Evolutionary conservation across 495 filamentous ascomycete species (phyloP), one percentile per base, ranked within the genome.

Genomic region (Neurospora sp.): DNA sequence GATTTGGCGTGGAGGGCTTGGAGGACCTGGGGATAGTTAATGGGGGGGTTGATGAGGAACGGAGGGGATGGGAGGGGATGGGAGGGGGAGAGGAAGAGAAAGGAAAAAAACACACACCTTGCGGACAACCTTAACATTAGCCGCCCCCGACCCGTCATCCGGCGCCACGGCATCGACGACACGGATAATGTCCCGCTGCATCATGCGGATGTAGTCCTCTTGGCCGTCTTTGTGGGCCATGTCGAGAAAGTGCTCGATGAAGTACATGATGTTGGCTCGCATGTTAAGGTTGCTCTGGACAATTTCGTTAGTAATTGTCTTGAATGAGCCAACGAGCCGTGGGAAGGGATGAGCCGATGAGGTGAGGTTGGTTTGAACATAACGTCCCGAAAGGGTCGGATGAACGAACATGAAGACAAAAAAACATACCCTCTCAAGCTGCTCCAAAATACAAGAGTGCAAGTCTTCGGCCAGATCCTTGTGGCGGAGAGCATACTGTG

Each of bases 231-330:
- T 89, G 20, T 88, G 85, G 17, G 93, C 91, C 85, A 93, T 88
- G 77, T 98, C 95, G 82, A 95, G 93, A 71, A 99, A 90, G 74
- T 94, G 91, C 79, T 98, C 95, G 78, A 98, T 90, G 84, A 99
- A 98, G 83, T 96, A 98, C 92, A 99, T 95, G 81, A 99, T 97
- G 78, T 99, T 99, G 40, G 97, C 96, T 61, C 95, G 86, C 68
- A 90, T 97, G 83, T 99, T 99, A 91, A 98, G 96, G 74, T 90
- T 93, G 76, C 92, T 96, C 88, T 95, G 53, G 27, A 31, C 27
- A 31, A 0, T 31, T 31, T 31, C 27, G 27, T 31, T 31, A 31
- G 27, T 31, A 31, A 31, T 31, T 31, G 27, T 3, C 27, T 3
- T 31, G 27, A 31, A 31, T 31, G 35, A 35, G 35, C 35, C 69